Percentiles rank a stretch among this genome's conserved stretches.
phyloP scores from a whole-genome alignment of 192 early-diverging fungal genomes.

The Martensiomyces pterosporus region DNA sequence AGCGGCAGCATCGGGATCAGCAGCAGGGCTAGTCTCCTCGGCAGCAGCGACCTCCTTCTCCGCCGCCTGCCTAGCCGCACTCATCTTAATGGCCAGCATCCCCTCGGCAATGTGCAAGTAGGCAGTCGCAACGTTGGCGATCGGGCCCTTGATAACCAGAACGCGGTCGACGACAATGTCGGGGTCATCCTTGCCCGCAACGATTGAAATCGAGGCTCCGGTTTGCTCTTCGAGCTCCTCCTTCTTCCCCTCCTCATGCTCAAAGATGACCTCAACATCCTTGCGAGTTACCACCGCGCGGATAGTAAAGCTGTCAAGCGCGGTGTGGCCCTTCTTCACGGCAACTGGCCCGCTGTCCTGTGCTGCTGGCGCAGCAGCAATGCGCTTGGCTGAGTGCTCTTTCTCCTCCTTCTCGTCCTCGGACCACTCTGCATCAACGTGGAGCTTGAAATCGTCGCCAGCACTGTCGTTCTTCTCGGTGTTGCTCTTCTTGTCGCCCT shows the following conservation, averaged over 20 bases:
- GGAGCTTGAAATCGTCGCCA: constrained; percentile 44
- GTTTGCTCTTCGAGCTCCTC: constrained; percentile 21
- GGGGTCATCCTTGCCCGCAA: constrained; percentile 48
- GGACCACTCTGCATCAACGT: constrained; percentile 45
- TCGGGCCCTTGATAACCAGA: constrained; percentile 37
- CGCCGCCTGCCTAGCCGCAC: background rate
- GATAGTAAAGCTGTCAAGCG: constrained; percentile 39
- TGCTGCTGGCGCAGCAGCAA: constrained; percentile 7
- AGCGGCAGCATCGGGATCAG: background rate
- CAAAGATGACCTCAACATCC: constrained; percentile 45
- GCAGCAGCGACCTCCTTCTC: background rate
- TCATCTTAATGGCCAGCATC: constrained; percentile 19
- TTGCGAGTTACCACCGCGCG: constrained; percentile 49
- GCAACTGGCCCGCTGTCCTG: constrained; percentile 12
- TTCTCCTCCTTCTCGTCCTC: constrained; percentile 46
- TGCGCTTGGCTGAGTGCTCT: constrained; percentile 39
- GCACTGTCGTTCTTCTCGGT: constrained; percentile 5
- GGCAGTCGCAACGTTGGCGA: constrained; percentile 22
- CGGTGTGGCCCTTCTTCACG: constrained; percentile 7
- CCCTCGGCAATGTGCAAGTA: constrained; percentile 31
- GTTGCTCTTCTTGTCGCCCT: constrained; percentile 7
- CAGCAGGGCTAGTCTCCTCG: background rate
- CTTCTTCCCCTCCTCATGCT: constrained; percentile 10
- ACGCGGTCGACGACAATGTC: constrained; percentile 51
- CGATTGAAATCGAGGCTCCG: constrained; percentile 13